Conservation (phyloP, 78 protist genomes). For the Polysphondylium violaceum region DNA sequence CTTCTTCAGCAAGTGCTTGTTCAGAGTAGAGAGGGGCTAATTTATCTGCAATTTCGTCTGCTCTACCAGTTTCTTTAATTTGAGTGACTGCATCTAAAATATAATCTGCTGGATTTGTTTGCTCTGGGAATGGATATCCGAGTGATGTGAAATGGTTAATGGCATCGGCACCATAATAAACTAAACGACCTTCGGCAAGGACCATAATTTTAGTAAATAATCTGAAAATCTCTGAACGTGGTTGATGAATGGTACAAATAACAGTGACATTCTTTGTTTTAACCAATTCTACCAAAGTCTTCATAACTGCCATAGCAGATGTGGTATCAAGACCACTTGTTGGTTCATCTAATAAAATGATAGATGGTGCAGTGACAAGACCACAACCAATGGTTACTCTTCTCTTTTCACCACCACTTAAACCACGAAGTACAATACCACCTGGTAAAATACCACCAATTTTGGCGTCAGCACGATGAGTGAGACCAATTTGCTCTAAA, state of each 20-base stretch:
- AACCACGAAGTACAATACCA: constrained; percentile 58
- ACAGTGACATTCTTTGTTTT: constrained; percentile 51
- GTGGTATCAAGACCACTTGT: constrained; percentile 87
- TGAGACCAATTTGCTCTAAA: constrained; percentile 49
- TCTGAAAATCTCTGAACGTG: constrained; percentile 83
- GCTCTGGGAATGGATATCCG: constrained; percentile 69
- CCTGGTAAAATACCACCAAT: constrained; percentile 77
- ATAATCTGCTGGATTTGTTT: constrained; percentile 77
- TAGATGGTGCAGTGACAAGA: constrained; percentile 40
- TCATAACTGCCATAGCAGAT: constrained; percentile 74
- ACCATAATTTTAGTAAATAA: constrained; percentile 84
- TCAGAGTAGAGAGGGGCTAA: background rate
- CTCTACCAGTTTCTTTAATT: constrained; percentile 29
- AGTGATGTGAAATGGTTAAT: constrained; percentile 24
- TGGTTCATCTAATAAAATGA: constrained; percentile 83
- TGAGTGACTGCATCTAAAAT: constrained; percentile 58
- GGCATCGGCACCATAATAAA: constrained; percentile 67
- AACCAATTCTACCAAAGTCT: constrained; percentile 49
- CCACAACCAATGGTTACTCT: constrained; percentile 54
- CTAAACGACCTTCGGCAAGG: constrained; percentile 77
- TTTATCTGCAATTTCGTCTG: constrained; percentile 51
- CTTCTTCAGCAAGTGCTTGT: constrained; percentile 2
- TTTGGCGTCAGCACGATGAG: constrained; percentile 60
- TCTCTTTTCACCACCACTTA: constrained; percentile 76
- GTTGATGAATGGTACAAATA: constrained; percentile 89